Evolutionary conservation across 305 asterid species (phyloP).

Genomic region (Solanum aculeatissimum): DNA sequence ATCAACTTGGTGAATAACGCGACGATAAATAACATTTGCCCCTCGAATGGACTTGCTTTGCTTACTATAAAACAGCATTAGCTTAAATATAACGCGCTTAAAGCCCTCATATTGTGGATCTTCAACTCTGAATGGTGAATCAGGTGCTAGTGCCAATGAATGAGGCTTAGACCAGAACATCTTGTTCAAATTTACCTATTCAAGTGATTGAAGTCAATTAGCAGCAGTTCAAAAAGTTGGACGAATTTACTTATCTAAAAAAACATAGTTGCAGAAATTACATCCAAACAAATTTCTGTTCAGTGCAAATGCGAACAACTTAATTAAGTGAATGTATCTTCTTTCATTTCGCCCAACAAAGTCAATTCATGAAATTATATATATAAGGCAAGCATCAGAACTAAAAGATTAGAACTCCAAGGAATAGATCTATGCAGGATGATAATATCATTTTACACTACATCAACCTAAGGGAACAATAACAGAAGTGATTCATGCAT

Average conservation of each 20-base stretch:
- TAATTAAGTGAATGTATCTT: background rate
- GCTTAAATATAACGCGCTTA: constrained; percentile 36
- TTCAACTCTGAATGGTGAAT: constrained; percentile 57
- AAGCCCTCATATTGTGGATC: constrained; percentile 65
- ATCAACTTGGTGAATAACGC: constrained; percentile 66
- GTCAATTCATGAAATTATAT: background rate
- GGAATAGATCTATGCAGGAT: background rate
- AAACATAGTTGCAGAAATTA: background rate
- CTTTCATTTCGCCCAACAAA: background rate
- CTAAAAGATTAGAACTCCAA: background rate
- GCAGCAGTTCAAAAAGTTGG: background rate
- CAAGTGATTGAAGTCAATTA: background rate
- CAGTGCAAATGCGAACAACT: background rate
- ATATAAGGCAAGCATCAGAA: background rate
- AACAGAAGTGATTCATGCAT: background rate
- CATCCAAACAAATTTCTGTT: background rate
- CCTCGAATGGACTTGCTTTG: constrained; percentile 82
- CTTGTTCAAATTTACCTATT: constrained; percentile 73
- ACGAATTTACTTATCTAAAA: background rate
- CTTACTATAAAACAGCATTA: constrained; percentile 78
- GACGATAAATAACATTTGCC: constrained; percentile 71
- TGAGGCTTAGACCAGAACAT: constrained; percentile 88
- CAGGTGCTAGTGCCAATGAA: constrained; percentile 65
- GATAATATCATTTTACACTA: background rate
- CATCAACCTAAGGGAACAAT: background rate